Evolutionary conservation across 768 basidiomycete species (phyloP).

Genomic region (Suillus hirtellus): DNA sequence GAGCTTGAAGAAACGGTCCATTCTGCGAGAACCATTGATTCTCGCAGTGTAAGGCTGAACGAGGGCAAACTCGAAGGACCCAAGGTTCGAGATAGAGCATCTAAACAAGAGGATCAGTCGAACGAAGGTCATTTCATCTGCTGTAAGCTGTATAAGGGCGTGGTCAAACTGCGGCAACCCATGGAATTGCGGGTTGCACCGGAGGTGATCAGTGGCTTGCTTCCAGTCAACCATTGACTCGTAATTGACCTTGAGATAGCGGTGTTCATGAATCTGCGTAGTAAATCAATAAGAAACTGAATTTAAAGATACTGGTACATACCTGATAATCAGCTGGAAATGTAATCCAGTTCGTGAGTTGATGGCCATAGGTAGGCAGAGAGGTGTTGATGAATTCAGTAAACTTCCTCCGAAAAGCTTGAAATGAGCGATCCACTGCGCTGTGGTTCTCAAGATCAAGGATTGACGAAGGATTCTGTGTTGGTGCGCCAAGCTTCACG

Average conservation of each 20-base stretch:
- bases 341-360: slow-evolving; percentile 4
- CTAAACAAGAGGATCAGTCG: slow-evolving; percentile 4
- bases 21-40: not conserved
- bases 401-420: slow-evolving; percentile 6
- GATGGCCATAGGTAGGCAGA: slow-evolving; percentile 5
- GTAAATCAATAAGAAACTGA: not conserved
- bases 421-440: not conserved
- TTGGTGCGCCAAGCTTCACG: not conserved
- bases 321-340: slow-evolving; percentile 2
- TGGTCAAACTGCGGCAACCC: slow-evolving; percentile 26
- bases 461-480: not conserved
- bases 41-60: slow-evolving; percentile 7
- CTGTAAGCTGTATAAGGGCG: slow-evolving; percentile 8
- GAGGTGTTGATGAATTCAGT: slow-evolving; percentile 5
- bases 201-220: slow-evolving; percentile 26
- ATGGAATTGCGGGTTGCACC: slow-evolving; percentile 32
- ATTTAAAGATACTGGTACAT: not conserved
- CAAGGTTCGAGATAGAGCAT: not conserved
- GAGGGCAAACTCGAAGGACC: slow-evolving; percentile 8
- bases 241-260: slow-evolving; percentile 28
- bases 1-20: slow-evolving; percentile 5
- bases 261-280: slow-evolving; percentile 26
- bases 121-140: not conserved
- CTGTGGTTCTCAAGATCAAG: not conserved
- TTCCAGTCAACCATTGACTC: slow-evolving; percentile 30